Conservation (phyloP, 306 rosid genomes). For the Pueraria montana region DNA sequence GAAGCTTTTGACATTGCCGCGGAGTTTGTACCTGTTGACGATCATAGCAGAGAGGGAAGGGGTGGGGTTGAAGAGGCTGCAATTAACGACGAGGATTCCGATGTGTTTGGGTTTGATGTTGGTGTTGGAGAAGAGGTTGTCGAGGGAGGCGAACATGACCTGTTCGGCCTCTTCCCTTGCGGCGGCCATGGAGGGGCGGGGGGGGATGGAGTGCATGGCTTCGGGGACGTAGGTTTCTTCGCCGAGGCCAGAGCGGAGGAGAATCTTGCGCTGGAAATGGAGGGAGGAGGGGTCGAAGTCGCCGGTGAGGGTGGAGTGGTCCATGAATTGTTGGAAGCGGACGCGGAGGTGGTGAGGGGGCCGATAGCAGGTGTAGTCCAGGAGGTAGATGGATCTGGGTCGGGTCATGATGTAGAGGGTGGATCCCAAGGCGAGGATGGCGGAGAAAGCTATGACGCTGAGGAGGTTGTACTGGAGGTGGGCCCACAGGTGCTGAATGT, state of each 20-base stretch:
- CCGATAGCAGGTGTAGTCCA: too few relatives aligned
- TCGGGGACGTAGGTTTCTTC: constrained; percentile 66
- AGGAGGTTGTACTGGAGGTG: too few relatives aligned
- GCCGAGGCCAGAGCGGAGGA: constrained; percentile 66
- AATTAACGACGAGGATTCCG: constrained; percentile 74
- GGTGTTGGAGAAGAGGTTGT: constrained; percentile 52
- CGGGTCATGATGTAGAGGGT: too few relatives aligned
- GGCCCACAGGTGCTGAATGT: too few relatives aligned
- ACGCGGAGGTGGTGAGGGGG: too few relatives aligned
- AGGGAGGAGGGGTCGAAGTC: constrained; percentile 62
- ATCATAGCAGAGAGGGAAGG: constrained; percentile 82
- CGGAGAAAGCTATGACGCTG: too few relatives aligned
- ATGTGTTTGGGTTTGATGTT: constrained; percentile 56
- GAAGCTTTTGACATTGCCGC: constrained; percentile 62
- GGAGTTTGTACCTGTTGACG: constrained; percentile 68
- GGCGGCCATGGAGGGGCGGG: constrained; percentile 55
- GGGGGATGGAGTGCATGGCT: constrained; percentile 63
- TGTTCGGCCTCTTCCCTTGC: constrained; percentile 70
- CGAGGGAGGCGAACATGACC: constrained; percentile 69
- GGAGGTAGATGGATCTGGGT: too few relatives aligned
- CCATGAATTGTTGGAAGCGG: too few relatives aligned
- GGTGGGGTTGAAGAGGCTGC: constrained; percentile 76
- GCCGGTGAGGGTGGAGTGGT: constrained; percentile 61
- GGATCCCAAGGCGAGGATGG: too few relatives aligned
- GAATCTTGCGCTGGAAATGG: constrained; percentile 64